phyloP scores from a whole-genome alignment of 345 rosid genomes.

The Trapa incisa region DNA sequence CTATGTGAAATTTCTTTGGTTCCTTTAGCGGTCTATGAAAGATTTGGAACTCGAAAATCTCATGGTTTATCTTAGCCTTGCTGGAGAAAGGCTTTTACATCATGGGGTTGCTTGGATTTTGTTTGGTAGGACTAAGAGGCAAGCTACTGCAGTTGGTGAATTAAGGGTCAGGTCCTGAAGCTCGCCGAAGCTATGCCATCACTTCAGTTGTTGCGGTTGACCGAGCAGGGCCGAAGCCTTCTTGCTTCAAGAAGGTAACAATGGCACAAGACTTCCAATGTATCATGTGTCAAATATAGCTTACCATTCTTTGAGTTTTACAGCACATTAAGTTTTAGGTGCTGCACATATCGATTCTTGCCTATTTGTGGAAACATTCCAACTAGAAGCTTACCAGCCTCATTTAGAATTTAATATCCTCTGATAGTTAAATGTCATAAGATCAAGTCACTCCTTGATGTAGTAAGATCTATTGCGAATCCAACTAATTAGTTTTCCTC shows the following conservation, averaged over 20 bases:
- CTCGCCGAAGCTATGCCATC: constrained; percentile 53
- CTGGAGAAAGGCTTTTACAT: neutral
- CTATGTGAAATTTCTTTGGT: neutral
- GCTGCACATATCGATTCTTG: neutral
- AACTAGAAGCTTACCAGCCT: neutral
- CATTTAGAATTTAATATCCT: neutral
- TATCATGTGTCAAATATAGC: neutral
- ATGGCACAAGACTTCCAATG: neutral
- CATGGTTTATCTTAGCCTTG: neutral
- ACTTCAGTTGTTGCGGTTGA: constrained; percentile 75
- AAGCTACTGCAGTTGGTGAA: constrained; percentile 13
- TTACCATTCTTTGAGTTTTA: neutral
- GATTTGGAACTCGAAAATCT: neutral
- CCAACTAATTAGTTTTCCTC: neutral
- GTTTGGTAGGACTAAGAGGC: neutral
- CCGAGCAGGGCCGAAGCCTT: constrained; percentile 69
- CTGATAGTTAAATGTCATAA: neutral
- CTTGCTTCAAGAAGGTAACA: constrained; percentile 75
- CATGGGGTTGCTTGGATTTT: neutral
- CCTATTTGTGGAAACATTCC: neutral
- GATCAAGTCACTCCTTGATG: neutral
- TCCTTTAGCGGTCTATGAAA: neutral
- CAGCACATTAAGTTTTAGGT: neutral
- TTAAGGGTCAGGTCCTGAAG: constrained; percentile 10
- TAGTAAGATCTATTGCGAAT: neutral